A percentile compares a stretch with the other conserved stretches of the same genome.
These are phyloP conservation scores for Chrysoporthe cubensis DNA, from an alignment of 2,329 filamentous ascomycete genomes.

Conservation along the genomic window DNA sequence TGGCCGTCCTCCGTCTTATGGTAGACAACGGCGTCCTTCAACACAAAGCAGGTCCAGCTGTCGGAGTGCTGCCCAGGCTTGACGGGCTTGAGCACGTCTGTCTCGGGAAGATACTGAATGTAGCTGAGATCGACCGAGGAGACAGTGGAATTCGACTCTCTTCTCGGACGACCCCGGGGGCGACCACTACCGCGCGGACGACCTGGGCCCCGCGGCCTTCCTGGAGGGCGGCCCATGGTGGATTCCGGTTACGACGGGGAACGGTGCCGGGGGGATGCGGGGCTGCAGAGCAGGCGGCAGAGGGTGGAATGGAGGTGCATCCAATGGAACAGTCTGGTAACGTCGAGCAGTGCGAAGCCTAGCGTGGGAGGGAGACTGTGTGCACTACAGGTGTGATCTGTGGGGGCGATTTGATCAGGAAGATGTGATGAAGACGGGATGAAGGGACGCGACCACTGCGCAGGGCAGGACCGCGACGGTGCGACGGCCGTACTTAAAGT, in stretches of 20 bases:
- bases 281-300: background rate
- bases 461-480: background rate
- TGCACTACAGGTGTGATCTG: background rate
- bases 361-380: too few relatives aligned
- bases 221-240: slow-evolving; percentile 18
- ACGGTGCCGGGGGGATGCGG: background rate
- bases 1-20: slow-evolving; percentile 49
- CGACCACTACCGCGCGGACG: slow-evolving; percentile 29
- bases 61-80: slow-evolving; percentile 43
- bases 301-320: background rate
- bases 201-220: slow-evolving; percentile 14
- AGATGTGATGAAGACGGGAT: background rate
- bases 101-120: slow-evolving; percentile 40
- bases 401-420: background rate
- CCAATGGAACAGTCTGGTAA: too few relatives aligned
- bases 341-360: too few relatives aligned
- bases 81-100: slow-evolving; percentile 42
- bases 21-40: slow-evolving; percentile 65
- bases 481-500: background rate
- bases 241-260: background rate
- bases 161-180: slow-evolving; percentile 40
- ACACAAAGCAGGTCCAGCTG: slow-evolving; percentile 64
- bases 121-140: slow-evolving; percentile 45
- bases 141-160: slow-evolving; percentile 50
- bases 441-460: background rate